Conservation (phyloP, 2,329 filamentous ascomycete genomes). For the Scytalidium sp. region DNA sequence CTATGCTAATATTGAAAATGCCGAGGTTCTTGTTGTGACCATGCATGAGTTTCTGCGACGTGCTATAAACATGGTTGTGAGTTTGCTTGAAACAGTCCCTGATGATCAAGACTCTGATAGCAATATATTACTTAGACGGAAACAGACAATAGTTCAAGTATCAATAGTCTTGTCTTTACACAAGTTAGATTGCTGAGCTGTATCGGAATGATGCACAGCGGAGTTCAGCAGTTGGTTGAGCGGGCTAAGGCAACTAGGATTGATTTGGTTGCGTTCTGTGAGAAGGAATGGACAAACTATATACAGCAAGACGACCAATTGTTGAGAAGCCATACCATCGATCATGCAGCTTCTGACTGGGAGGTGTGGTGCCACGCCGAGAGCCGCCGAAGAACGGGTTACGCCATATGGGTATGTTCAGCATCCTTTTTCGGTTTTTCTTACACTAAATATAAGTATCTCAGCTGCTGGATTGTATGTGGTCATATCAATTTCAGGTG, state of each 20-base stretch:
- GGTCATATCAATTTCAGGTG: slow-evolving; percentile 34
- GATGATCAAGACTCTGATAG: neutral
- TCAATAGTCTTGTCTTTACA: slow-evolving; percentile 12
- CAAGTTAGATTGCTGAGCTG: slow-evolving; percentile 21
- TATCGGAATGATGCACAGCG: slow-evolving; percentile 21
- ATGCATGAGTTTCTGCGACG: slow-evolving; percentile 40
- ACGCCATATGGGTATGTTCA: slow-evolving; percentile 38
- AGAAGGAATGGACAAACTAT: slow-evolving; percentile 10
- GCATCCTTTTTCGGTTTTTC: neutral
- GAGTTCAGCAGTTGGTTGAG: slow-evolving; percentile 12
- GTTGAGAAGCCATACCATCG: slow-evolving; percentile 3
- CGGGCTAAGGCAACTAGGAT: slow-evolving; percentile 9
- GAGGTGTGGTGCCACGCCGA: slow-evolving; percentile 34
- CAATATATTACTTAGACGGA: slow-evolving; percentile 7
- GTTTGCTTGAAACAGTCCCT: neutral
- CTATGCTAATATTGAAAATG: slow-evolving; percentile 23
- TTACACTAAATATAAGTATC: slow-evolving; percentile 1
- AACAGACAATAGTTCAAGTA: slow-evolving; percentile 4
- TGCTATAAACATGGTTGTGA: slow-evolving; percentile 32
- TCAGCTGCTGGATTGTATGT: slow-evolving; percentile 39
- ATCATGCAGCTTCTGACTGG: slow-evolving; percentile 25
- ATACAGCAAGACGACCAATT: slow-evolving; percentile 6
- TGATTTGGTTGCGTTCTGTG: slow-evolving; percentile 21
- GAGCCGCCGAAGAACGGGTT: slow-evolving; percentile 33
- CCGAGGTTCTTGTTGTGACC: slow-evolving; percentile 27